Conservation (phyloP, 441 rosid genomes). For the Croton laevigatus region DNA sequence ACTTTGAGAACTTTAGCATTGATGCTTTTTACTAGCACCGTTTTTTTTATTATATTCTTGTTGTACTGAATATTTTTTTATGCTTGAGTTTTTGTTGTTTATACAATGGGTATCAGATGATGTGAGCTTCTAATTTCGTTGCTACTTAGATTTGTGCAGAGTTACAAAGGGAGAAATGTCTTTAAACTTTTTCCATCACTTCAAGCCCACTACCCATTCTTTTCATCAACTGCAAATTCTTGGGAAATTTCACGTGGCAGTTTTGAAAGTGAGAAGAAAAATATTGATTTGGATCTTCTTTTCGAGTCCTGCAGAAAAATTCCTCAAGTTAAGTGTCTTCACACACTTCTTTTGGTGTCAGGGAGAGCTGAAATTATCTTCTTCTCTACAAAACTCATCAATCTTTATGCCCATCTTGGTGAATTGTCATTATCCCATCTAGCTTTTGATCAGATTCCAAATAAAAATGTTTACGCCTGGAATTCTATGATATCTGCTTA, state of each 20-base stretch:
- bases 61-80: neutral
- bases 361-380: constrained; percentile 36
- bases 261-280: constrained; percentile 18
- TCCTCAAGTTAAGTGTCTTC: constrained; percentile 48
- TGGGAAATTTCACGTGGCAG: constrained; percentile 22
- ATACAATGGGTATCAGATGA: neutral
- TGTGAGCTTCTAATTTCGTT: constrained; percentile 1
- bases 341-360: constrained; percentile 53
- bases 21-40: neutral
- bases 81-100: neutral
- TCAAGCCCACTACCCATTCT: constrained; percentile 11
- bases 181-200: constrained; percentile 19
- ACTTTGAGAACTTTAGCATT: neutral
- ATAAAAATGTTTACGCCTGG: constrained; percentile 64
- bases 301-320: constrained; percentile 45
- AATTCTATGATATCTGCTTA: constrained; percentile 70
- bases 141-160: constrained; percentile 28
- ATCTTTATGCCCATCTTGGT: constrained; percentile 53
- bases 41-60: too few species aligned
- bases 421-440: constrained; percentile 36
- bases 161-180: constrained; percentile 30
- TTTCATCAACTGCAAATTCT: constrained; percentile 32
- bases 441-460: constrained; percentile 44
- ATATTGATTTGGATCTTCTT: constrained; percentile 40
- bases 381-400: constrained; percentile 54